Base-by-base conservation (phyloP, 2,329 filamentous ascomycete genomes). In the Tympanopsis confertula region DNA sequence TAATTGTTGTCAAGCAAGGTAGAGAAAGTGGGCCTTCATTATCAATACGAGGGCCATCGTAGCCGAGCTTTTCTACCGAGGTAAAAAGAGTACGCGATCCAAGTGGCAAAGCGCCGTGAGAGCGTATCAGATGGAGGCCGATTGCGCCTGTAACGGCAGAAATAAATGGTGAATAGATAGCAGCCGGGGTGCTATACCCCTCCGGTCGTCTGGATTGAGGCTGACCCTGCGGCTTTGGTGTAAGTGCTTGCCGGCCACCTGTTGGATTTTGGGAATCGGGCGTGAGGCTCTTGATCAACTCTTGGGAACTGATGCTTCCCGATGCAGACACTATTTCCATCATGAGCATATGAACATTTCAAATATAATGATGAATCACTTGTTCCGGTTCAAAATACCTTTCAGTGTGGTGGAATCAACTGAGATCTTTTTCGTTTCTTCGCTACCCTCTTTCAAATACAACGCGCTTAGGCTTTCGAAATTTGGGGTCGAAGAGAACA, bases 41-140 rank as follows among this genome's bases (percentile, higher is more conserved):
- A 35, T 47, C 41, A 35, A 55, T 44, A 7, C 45, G 5, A 18
- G 35, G 42, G 20, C 41, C 49, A 38, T 53, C 54, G 38, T 56
- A 53, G 14, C 48, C 50, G 36, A 52, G 43, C n/a, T 39, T 47
- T 22, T 56, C 51, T 19, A 58, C 43, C 4, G 48, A 45, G 7
- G 55, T 59, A 36, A 59, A 61, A 13, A 62, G 46, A 13, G 58
- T 59, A 20, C 59, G 55, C 37, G 56, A 55, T 5, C 59, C 59
- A 7, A 63, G 50, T 1, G 59, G 59, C 22, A 62, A 51, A 22
- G 56, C 58, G 35, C 49, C 51, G 39, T 55, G 49, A 19, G 45
- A 48, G 36, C 54, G 53, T 35, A 55, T 50, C 19, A 61, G 45
- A 40, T 59, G 54, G 5, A 62, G 46, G 26, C 52, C 52, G 18